Evolutionary conservation across 805 yeast genomes (phyloP).

Genomic region (Zygosaccharomyces siamensis): DNA sequence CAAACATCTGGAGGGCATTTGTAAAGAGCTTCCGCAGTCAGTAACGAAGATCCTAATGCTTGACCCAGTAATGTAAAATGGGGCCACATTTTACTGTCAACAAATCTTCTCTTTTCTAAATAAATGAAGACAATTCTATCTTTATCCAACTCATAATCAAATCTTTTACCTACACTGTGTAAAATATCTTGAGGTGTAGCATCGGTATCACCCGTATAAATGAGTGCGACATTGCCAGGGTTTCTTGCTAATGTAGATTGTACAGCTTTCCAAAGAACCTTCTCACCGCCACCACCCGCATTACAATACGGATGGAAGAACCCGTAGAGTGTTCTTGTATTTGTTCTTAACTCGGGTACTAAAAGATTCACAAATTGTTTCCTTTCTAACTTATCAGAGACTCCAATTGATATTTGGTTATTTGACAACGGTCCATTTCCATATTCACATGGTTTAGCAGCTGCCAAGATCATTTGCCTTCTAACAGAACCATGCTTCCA

Average conservation of each 20-base stretch:
- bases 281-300: slow-evolving; percentile 98
- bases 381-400: slow-evolving; percentile 12
- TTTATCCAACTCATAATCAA: slow-evolving; percentile 49
- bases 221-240: slow-evolving; percentile 49
- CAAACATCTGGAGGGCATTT: slow-evolving; percentile 80
- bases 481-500: slow-evolving; percentile 35
- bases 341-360: slow-evolving; percentile 10
- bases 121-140: slow-evolving; percentile 58
- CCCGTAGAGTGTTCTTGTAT: slow-evolving; percentile 51
- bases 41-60: slow-evolving; percentile 68
- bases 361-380: slow-evolving; percentile 12
- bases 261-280: slow-evolving; percentile 93
- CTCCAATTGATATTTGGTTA: slow-evolving; percentile 12
- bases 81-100: slow-evolving; percentile 72
- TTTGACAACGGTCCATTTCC: slow-evolving; percentile 13
- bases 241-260: slow-evolving; percentile 54
- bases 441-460: slow-evolving; percentile 31
- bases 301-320: slow-evolving; percentile 94
- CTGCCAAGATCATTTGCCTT: slow-evolving; percentile 36
- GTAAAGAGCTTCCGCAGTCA: slow-evolving; percentile 66
- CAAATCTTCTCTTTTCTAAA: slow-evolving; percentile 50
- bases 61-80: slow-evolving; percentile 81
- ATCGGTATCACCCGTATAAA: slow-evolving; percentile 68
- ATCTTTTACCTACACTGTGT: slow-evolving; percentile 49
- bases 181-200: slow-evolving; percentile 47